Evolutionary conservation across 164 flowering plant species (phyloP).

Genomic region (Vitis rupestris): DNA sequence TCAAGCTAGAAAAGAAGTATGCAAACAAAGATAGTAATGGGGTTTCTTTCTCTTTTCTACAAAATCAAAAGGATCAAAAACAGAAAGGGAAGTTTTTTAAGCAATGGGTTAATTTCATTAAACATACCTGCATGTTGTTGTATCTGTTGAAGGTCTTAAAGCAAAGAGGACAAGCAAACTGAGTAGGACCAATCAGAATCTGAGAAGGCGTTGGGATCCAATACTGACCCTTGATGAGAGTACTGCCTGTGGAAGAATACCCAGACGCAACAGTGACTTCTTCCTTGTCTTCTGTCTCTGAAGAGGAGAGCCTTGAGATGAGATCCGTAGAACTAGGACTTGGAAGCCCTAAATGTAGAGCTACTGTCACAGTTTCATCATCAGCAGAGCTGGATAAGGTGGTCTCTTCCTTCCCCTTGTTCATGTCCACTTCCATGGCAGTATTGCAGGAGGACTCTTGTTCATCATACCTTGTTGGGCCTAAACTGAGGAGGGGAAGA

Average conservation of each 20-base stretch:
- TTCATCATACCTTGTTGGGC: neutral
- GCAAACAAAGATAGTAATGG: conserved; percentile 18
- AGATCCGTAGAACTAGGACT: neutral
- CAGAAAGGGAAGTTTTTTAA: conserved; percentile 8
- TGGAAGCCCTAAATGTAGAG: too few relatives aligned
- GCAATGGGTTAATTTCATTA: neutral
- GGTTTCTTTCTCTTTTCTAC: conserved; percentile 18
- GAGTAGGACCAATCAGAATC: conserved; percentile 94
- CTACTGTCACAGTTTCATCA: too few relatives aligned
- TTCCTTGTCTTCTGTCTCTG: conserved; percentile 28
- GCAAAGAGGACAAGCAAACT: conserved; percentile 96
- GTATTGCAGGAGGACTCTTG: neutral
- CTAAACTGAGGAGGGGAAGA: too few relatives aligned
- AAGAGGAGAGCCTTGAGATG: conserved; percentile 30
- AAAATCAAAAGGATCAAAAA: conserved; percentile 20
- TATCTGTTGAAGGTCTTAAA: conserved; percentile 95
- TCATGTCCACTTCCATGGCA: too few relatives aligned
- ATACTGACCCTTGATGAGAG: conserved; percentile 79
- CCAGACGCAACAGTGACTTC: conserved; percentile 35
- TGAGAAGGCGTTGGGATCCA: conserved; percentile 98
- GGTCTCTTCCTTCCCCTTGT: neutral
- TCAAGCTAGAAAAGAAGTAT: conserved; percentile 24
- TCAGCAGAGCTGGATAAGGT: too few relatives aligned
- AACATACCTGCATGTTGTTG: conserved; percentile 90
- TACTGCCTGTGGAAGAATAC: conserved; percentile 22